Base-by-base conservation (phyloP, 2,329 filamentous ascomycete genomes). In the Madurella fahalii region DNA sequence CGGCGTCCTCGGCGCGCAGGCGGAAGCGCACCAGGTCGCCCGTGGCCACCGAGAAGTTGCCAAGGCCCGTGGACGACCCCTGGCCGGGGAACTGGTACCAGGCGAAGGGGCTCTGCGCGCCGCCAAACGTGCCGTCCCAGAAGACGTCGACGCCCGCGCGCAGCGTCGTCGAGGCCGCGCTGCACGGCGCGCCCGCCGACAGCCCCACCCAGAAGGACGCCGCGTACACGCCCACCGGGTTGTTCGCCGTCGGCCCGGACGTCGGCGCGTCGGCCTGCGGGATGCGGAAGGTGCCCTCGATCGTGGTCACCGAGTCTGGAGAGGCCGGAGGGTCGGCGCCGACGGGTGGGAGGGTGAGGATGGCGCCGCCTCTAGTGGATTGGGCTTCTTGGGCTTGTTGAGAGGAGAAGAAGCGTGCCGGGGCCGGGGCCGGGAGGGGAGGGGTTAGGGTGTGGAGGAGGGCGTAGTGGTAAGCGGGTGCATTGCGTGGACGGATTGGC, bases 91-190 rank as follows among this genome's bases (percentile, higher is more conserved):
- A 58, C 47, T 63, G 58, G 20, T 49, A 57, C 61, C 61, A 63
- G 17, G 50, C 60, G 4, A 53, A 52, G 1, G 58, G 56, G 15
- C 16, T 42, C 50, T 58, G 57, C 41, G 45, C 34, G 0, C 58
- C 61, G 13, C 47, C 56, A 1, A 60, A 12, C 5, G 45, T 55
- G 11, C 58, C 57, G 18, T 63, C 61, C 32, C 43, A 59, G 20
- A 63, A 62, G 37, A 60, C 49, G 37, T 63, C 61, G 7, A 63
- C 56, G 2, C 61, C 61, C 2, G 60, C 61, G 5, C 61, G 58
- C 9, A 63, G 50, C 9, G 56, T 46, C 5, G 44, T 25, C 25
- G 25, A 25, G 25, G 25, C 25, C 25, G 25, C 25, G 25, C 25
- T 25, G 25, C 25, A 25, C 25, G 25, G 25, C 25, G 25, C 25